phyloP scores from a whole-genome alignment of 192 early-diverging fungal species.

The Coemansia sp. region DNA sequence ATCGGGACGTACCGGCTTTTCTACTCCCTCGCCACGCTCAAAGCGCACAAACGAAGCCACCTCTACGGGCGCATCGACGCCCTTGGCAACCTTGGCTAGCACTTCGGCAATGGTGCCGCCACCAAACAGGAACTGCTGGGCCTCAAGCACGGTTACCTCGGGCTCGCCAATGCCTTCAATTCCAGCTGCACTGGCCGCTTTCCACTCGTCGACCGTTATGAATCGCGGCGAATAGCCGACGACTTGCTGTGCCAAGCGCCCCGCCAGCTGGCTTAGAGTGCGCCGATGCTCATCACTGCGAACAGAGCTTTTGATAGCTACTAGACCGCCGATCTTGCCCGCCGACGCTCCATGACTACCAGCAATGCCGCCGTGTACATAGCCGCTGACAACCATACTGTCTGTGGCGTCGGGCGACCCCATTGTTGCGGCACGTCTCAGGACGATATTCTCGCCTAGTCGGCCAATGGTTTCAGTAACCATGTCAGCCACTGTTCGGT shows the following conservation, averaged over 20 bases:
- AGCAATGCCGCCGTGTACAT: slow-evolving; percentile 70
- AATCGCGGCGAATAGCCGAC: slow-evolving; percentile 77
- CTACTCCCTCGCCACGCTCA: slow-evolving; percentile 86
- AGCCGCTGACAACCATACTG: slow-evolving; percentile 60
- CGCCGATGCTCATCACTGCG: slow-evolving; percentile 19
- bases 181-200: slow-evolving; percentile 34
- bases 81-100: slow-evolving; percentile 55
- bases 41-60: slow-evolving; percentile 75
- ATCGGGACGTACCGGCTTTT: slow-evolving; percentile 67
- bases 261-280: slow-evolving; percentile 62
- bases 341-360: slow-evolving; percentile 38
- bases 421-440: slow-evolving; percentile 64
- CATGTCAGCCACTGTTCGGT: slow-evolving; percentile 61
- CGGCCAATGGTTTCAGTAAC: slow-evolving; percentile 81
- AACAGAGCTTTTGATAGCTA: slow-evolving; percentile 57
- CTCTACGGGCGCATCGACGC: slow-evolving; percentile 55
- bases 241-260: slow-evolving; percentile 83
- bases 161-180: slow-evolving; percentile 22
- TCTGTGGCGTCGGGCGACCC: slow-evolving; percentile 18
- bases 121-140: slow-evolving; percentile 77
- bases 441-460: slow-evolving; percentile 86
- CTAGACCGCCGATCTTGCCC: slow-evolving; percentile 82
- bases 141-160: slow-evolving; percentile 59
- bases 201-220: slow-evolving; percentile 50
- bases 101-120: slow-evolving; percentile 69